Percentiles rank a stretch among this genome's conserved stretches.
Evolutionary conservation across 2,329 filamentous ascomycete genomes (phyloP).

Genomic region (Colletotrichum sp.): DNA sequence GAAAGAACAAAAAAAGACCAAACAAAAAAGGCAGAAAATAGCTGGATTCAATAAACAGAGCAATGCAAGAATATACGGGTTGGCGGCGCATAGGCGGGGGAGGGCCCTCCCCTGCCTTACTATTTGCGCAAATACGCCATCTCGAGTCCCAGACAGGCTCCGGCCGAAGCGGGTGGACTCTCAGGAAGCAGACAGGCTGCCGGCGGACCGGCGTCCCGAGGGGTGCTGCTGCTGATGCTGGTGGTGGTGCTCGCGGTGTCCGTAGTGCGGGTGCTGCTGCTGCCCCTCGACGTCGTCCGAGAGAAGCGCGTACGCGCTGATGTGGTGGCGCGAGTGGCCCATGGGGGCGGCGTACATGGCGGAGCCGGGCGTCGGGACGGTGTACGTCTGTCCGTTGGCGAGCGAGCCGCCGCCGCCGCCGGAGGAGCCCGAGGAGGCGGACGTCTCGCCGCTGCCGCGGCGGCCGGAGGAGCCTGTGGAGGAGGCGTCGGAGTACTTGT

Average conservation of each 20-base stretch:
- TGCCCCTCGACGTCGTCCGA: not conserved
- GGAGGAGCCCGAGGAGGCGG: not conserved
- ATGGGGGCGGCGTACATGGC: conserved; percentile 4
- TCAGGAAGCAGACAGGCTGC: not conserved
- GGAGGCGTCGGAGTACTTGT: conserved; percentile 20
- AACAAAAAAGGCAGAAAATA: not conserved
- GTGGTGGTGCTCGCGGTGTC: not conserved
- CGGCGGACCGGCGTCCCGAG: not conserved
- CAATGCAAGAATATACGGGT: not conserved
- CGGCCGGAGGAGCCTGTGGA: not conserved
- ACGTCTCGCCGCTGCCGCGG: conserved; percentile 9
- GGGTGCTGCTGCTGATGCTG: not conserved
- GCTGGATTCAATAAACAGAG: not conserved
- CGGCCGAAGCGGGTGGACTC: not conserved
- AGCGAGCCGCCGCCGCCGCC: not conserved
- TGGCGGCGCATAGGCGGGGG: not conserved
- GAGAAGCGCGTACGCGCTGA: not conserved
- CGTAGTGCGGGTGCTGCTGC: not conserved
- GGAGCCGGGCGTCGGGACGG: conserved; percentile 3
- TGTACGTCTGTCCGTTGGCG: conserved; percentile 18
- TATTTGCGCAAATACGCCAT: not conserved
- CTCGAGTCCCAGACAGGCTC: not conserved
- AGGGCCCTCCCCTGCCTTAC: not conserved
- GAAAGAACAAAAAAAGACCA: not conserved
- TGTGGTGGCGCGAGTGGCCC: not conserved